Base-by-base conservation (phyloP, 78 protist species). In the Dictyostelium firmibasis region DNA sequence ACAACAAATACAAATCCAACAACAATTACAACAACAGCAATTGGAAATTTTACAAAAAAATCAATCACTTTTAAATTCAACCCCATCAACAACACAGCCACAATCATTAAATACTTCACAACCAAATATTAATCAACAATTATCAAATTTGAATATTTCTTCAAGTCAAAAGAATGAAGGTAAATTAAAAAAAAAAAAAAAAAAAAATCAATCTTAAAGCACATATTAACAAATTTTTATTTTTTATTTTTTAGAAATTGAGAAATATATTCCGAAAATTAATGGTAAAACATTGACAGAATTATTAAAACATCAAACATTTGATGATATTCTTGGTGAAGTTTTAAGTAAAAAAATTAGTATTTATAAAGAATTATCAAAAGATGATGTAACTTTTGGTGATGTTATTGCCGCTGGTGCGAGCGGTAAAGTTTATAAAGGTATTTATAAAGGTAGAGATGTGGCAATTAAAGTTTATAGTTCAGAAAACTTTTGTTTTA, bases 381-480 rank as follows among this genome's bases (percentile, higher is more conserved):
- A 60, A 31, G 62, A 53, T 0, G 92, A 93, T 1, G 53, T 93
- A 20, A 33, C 35, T 25, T 72, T 81, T 36, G 92, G 86, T n/a
- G 92, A 84, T 2, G 69, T 93, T 13, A 85, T 93, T 6, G 96
- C 96, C 7, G 14, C 83, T 8, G 96, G 96, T 81, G 96, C 96
- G 20, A 76, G 86, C 50, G 96, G 93, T 38, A 93, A 93, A 43
- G 96, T 93, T 23, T 62, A 85, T 77, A 43, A 57, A 43, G 96
- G 96, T 31, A 43, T 14, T 10, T 93, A 79, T 53, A 84, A 53
- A 74, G 85, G 92, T 57, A 93, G 43, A 84, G 92, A 93, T 31
- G 92, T 93, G 11, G 96, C 96, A 16, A 93, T 93, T 62, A 93
- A 93, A 75, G 92, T 81, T 13, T 93, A 86, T 38, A 81, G 87